A percentile compares a stretch with the other conserved stretches of the same genome.
phyloP scores from a whole-genome alignment of 139 green algal species.

The Auxenochlorella pyrenoidosa region DNA sequence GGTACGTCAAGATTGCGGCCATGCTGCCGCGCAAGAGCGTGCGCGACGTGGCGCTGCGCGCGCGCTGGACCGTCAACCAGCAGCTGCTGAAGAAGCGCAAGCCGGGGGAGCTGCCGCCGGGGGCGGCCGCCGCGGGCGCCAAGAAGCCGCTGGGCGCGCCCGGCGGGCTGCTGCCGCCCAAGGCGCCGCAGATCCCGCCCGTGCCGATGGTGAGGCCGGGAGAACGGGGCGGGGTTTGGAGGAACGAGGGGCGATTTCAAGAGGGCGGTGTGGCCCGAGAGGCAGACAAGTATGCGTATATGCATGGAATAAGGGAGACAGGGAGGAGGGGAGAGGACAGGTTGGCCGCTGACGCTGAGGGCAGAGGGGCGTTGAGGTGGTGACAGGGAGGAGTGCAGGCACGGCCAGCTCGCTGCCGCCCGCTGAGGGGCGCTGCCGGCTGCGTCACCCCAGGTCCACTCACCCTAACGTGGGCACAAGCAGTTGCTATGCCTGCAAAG shows the following conservation, averaged over 20 bases:
- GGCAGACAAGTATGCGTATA: no score
- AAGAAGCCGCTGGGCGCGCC: conserved; percentile 47
- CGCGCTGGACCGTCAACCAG: conserved; percentile 65
- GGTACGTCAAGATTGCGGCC: conserved; percentile 73
- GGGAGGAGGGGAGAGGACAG: no score
- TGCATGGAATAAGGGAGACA: no score
- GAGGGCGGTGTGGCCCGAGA: background rate
- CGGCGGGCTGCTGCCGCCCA: conserved; percentile 1
- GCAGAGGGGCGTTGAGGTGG: no score
- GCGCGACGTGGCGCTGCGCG: conserved; percentile 77
- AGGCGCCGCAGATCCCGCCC: conserved; percentile 20
- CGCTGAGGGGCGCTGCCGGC: no score
- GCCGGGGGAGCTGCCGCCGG: conserved; percentile 29
- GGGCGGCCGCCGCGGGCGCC: background rate
- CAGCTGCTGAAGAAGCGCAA: conserved; percentile 53
- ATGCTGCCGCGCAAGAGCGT: conserved; percentile 72
- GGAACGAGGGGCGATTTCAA: no score
- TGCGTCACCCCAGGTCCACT: no score
- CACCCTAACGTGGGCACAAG: no score
- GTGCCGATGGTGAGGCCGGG: conserved; percentile 24
- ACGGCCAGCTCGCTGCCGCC: no score
- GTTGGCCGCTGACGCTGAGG: no score
- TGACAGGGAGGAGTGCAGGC: no score
- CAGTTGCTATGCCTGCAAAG: no score
- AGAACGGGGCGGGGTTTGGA: background rate